Evolutionary conservation across 352 stramenopile species (phyloP), one percentile per base, ranked within the genome.

Genomic region (Phytopythium cucurbitacearum): DNA sequence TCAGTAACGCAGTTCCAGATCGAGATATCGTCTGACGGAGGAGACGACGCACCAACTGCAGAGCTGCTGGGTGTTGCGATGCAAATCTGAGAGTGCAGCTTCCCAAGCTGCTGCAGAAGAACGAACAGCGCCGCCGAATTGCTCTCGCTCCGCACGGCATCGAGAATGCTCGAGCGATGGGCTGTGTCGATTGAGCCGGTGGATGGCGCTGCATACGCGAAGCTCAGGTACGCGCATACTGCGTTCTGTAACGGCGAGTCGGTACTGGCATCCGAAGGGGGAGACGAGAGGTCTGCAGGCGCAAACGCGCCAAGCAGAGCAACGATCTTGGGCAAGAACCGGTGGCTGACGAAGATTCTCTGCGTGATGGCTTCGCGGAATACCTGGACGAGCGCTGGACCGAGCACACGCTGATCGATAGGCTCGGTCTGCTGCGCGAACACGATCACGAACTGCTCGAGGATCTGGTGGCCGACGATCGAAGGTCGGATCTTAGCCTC

Each of bases 391-490:
- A 89, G 58, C 4, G 73, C 73, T 11, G 73, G 51, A 4, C 69
- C 58, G 3, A 89, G 44, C 1, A 62, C 49, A 5, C 42, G 64
- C 9, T 62, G 50, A n/a, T 59, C 39, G 36, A 51, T 51, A 3
- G 60, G 44, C 16, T 64, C 70, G 2, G 60, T 57, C 28, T 73
- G 62, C 40, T 89, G 72, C 8, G 67, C 76, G 38, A 87, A 83
- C 1, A 87, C 68, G 33, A 89, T 87, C 21, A 89, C 56, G 3
- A 87, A 51, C 41, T 84, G 79, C 53, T 89, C 76, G 0, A 89
- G 65, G 44, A 87, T 85, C 34, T 87, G 72, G 46, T 70, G 84
- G 6, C 72, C 74, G 9, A 59, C 71, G 28, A 87, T 78, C 3
- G 72, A 79, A 13, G 58, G 45, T 4, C 68, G 70, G 21, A 81